Evolutionary conservation across 139 green algal genomes (phyloP).

Genomic region (Dunaliella primolecta): DNA sequence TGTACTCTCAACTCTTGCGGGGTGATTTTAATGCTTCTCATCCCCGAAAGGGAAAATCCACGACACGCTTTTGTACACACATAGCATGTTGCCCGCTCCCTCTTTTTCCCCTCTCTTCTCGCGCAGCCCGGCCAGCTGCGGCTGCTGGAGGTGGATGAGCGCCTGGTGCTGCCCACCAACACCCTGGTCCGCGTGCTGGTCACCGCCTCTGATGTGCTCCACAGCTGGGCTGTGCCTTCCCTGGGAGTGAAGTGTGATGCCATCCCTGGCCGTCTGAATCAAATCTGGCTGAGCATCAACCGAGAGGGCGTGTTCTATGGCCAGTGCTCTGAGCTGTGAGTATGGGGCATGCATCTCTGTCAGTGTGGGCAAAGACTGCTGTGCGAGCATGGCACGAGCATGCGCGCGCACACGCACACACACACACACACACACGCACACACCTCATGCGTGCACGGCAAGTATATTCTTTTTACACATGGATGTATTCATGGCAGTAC

Average conservation of each 20-base stretch:
- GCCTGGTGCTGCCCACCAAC: constrained; percentile 64
- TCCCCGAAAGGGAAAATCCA: too few species aligned
- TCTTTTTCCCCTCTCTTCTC: constrained; percentile 7
- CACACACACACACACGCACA: background rate
- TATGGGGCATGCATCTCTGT: background rate
- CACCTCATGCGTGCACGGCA: too few species aligned
- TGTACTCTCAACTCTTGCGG: too few species aligned
- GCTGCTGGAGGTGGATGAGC: constrained; percentile 60
- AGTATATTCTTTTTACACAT: too few species aligned
- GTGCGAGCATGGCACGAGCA: background rate
- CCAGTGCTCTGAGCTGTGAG: constrained; percentile 69
- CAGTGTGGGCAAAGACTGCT: background rate
- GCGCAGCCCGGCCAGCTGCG: constrained; percentile 59
- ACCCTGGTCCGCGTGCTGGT: constrained; percentile 61
- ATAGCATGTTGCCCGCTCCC: too few species aligned
- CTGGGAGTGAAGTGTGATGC: constrained; percentile 64
- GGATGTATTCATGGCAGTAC: too few species aligned
- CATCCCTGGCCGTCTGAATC: constrained; percentile 66
- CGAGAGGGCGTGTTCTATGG: constrained; percentile 68
- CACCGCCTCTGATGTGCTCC: constrained; percentile 45
- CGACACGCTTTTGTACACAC: too few species aligned
- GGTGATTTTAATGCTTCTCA: too few species aligned
- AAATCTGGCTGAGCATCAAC: constrained; percentile 64
- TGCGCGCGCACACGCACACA: background rate
- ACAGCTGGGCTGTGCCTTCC: constrained; percentile 58